phyloP scores from a whole-genome alignment of 2,329 filamentous ascomycete species.

The Bipolaris cookei region DNA sequence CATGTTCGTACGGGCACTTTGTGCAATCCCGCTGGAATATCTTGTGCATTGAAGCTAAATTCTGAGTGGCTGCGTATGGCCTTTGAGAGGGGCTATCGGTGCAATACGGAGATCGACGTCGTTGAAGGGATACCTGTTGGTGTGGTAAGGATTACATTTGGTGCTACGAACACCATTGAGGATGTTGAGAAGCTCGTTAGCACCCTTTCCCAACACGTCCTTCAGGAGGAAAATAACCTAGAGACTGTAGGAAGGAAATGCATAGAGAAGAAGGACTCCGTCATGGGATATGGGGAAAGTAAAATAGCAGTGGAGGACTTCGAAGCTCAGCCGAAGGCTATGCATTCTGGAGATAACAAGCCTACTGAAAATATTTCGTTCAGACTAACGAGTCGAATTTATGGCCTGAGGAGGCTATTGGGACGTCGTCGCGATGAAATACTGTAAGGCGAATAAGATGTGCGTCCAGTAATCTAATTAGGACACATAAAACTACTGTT shows the following conservation, averaged over 20 bases:
- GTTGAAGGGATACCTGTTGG: constrained; percentile 62
- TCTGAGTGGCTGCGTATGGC: constrained; percentile 62
- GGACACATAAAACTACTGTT: too few species aligned
- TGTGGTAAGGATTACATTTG: constrained; percentile 66
- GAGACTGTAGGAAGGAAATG: not conserved
- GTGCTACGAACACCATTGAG: constrained; percentile 64
- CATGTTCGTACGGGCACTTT: constrained; percentile 66
- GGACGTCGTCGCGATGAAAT: not conserved
- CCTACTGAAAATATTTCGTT: not conserved
- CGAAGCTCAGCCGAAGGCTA: not conserved
- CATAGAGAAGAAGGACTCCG: not conserved
- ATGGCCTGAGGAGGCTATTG: not conserved
- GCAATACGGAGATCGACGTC: constrained; percentile 60
- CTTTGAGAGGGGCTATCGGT: constrained; percentile 64
- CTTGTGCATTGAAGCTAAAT: constrained; percentile 57
- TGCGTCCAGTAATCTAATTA: too few species aligned
- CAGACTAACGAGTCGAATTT: not conserved
- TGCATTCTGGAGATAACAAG: not conserved
- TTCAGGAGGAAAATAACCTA: not conserved
- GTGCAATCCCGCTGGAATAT: constrained; percentile 62
- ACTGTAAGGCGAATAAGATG: not conserved
- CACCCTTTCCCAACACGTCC: not conserved
- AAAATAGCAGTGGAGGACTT: not conserved
- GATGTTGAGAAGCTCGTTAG: constrained; percentile 55
- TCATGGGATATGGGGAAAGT: not conserved